A percentile compares a stretch with the other conserved stretches of the same genome.
phyloP scores from a whole-genome alignment of 345 rosid genomes.

The Rhizophora mangle region DNA sequence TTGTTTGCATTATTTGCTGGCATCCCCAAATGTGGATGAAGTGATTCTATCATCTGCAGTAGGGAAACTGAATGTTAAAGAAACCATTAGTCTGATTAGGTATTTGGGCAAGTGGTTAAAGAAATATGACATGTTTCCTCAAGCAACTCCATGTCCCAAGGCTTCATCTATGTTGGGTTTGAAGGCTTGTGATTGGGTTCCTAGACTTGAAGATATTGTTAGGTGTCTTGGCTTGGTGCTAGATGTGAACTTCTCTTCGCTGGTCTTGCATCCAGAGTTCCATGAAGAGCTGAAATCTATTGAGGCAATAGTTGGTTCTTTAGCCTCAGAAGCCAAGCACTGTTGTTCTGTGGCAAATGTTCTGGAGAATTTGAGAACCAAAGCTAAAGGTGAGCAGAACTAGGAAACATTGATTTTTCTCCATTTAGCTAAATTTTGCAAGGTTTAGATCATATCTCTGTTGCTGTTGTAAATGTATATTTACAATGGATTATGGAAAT shows the following conservation, averaged over 20 bases:
- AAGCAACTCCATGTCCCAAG: conserved; percentile 65
- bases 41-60: conserved; percentile 56
- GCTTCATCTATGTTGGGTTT: conserved; percentile 50
- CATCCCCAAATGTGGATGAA: conserved; percentile 53
- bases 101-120: conserved; percentile 78
- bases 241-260: conserved; percentile 69
- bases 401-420: conserved; percentile 14
- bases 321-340: conserved; percentile 61
- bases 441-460: neutral
- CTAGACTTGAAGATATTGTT: conserved; percentile 57
- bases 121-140: conserved; percentile 76
- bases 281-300: conserved; percentile 65
- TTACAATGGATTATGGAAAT: neutral
- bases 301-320: conserved; percentile 41
- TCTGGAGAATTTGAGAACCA: conserved; percentile 45
- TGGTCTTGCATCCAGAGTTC: conserved; percentile 63
- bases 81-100: conserved; percentile 52
- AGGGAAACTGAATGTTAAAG: conserved; percentile 58
- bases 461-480: neutral
- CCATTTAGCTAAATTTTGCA: neutral
- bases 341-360: conserved; percentile 45
- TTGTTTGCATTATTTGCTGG: conserved; percentile 72
- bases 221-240: conserved; percentile 60
- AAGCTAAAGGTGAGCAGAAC: conserved; percentile 28
- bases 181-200: conserved; percentile 74